Percentiles rank a stretch among this genome's conserved stretches.
phyloP scores from a whole-genome alignment of 805 yeast species.

The Yamadazyma kitorensis region DNA sequence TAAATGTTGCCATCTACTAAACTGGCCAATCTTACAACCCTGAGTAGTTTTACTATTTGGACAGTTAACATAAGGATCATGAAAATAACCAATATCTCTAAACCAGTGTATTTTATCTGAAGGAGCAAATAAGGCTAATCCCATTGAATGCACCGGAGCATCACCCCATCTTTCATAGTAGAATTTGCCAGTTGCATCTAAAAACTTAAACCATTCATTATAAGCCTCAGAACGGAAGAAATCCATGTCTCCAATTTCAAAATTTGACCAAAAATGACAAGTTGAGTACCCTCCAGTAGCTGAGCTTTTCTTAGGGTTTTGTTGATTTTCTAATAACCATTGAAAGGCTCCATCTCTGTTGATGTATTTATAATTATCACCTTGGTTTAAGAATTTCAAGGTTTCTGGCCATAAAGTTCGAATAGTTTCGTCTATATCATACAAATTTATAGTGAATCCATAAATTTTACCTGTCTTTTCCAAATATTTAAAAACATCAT shows the following conservation, averaged over 20 bases:
- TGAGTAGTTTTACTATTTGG: constrained; percentile 50
- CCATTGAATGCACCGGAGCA: constrained; percentile 85
- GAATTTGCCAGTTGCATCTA: constrained; percentile 75
- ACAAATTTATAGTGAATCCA: constrained; percentile 68
- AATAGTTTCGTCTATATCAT: constrained; percentile 67
- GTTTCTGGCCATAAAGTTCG: constrained; percentile 69
- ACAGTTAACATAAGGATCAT: constrained; percentile 73
- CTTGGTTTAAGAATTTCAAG: constrained; percentile 49
- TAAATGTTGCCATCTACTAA: constrained; percentile 50
- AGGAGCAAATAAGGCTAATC: constrained; percentile 69
- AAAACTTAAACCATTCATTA: constrained; percentile 54
- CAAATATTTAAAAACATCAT: constrained; percentile 77
- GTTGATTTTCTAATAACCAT: constrained; percentile 50
- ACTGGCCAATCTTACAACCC: constrained; percentile 54
- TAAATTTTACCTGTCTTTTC: constrained; percentile 63
- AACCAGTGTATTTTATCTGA: constrained; percentile 78
- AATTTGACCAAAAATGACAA: constrained; percentile 91
- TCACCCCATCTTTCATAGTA: constrained; percentile 94
- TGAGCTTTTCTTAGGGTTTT: constrained; percentile 44
- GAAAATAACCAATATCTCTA: constrained; percentile 76
- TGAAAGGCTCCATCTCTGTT: constrained; percentile 49
- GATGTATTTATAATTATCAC: constrained; percentile 56
- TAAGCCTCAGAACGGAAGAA: constrained; percentile 72
- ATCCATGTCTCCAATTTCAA: constrained; percentile 83
- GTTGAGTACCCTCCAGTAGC: constrained; percentile 52